These are phyloP conservation scores for Fagus crenata DNA, from an alignment of 306 rosid species.

Conservation along the genomic window DNA sequence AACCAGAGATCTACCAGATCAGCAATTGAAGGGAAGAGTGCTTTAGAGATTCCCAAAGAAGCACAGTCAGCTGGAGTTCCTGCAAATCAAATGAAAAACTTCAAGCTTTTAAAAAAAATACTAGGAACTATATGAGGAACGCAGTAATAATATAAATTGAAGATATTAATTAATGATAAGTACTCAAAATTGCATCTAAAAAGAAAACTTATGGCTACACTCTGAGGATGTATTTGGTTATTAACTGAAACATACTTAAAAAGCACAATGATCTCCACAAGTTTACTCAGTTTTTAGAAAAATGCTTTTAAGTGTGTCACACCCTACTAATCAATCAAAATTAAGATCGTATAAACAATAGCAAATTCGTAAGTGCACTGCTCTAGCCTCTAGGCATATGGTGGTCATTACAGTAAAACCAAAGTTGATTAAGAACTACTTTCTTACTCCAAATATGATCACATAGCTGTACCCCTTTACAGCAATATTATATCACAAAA, in stretches of 20 bases:
- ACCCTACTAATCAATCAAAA: not conserved
- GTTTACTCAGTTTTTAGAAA: not conserved
- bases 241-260: not conserved
- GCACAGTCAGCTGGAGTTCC: conserved; percentile 95
- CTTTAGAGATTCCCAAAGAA: conserved; percentile 77
- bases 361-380: not conserved
- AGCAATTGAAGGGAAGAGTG: conserved; percentile 65
- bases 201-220: not conserved
- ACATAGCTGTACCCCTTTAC: not conserved
- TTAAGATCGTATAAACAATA: not conserved
- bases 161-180: not conserved
- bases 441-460: not conserved
- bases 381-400: not conserved
- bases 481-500: not conserved
- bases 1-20: conserved; percentile 55
- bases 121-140: not conserved
- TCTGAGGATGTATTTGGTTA: not conserved
- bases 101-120: not conserved
- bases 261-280: not conserved
- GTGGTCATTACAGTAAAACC: not conserved
- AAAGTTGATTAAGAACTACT: not conserved
- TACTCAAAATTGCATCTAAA: not conserved
- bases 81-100: conserved; percentile 34
- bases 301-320: too few species aligned
- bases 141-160: not conserved